These are phyloP conservation scores for Acer yangbiense DNA, from an alignment of 345 rosid genomes.

Conservation along the genomic window DNA sequence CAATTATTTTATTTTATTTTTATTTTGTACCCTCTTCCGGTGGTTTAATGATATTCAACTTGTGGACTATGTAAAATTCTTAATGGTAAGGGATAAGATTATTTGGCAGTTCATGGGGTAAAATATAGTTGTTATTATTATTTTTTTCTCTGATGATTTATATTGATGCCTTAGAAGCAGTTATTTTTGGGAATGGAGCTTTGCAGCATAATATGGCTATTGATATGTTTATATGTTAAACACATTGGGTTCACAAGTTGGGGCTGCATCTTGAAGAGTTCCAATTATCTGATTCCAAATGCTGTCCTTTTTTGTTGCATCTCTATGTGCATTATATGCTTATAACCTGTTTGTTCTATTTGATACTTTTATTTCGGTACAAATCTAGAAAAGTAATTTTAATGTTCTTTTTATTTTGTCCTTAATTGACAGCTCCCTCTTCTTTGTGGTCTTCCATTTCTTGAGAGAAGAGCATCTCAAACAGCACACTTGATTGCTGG, in stretches of 20 bases:
- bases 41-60: slow-evolving; percentile 1
- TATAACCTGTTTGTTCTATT: not conserved
- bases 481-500: slow-evolving; percentile 88
- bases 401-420: not conserved
- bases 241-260: not conserved
- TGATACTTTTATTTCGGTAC: not conserved
- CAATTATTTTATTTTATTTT: not conserved
- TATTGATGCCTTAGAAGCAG: not conserved
- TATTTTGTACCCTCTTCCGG: not conserved
- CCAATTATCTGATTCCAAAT: not conserved
- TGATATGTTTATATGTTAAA: slow-evolving; percentile 11
- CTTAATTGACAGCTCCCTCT: slow-evolving; percentile 68
- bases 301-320: not conserved
- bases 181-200: not conserved
- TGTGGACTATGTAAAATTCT: not conserved
- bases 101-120: not conserved
- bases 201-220: slow-evolving; percentile 1
- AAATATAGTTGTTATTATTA: not conserved
- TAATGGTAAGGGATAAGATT: not conserved
- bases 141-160: not conserved
- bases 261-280: not conserved
- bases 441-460: slow-evolving; percentile 89
- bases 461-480: slow-evolving; percentile 83
- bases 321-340: not conserved
- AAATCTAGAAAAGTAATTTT: not conserved